Conservation (phyloP, 495 filamentous ascomycete species). For the Lindgomyces ingoldianus region DNA sequence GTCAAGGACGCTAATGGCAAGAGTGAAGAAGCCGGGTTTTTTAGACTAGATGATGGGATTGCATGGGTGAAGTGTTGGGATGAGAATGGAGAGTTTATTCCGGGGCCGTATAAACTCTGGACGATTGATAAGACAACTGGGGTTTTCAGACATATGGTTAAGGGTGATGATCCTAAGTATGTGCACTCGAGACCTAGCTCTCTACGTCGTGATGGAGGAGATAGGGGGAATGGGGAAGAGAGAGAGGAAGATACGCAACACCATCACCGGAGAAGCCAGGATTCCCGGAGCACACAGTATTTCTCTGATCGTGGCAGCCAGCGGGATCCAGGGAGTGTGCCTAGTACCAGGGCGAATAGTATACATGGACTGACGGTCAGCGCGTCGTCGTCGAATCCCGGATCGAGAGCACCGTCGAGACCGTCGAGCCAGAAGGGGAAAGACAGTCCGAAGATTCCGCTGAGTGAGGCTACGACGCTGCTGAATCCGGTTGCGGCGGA, state of each 20-base stretch:
- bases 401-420: too few relatives aligned
- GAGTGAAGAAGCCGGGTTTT: conserved; percentile 28
- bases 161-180: conserved; percentile 38
- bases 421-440: not conserved
- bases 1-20: conserved; percentile 18
- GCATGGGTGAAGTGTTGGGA: conserved; percentile 40
- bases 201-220: too few relatives aligned
- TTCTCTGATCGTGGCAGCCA: conserved; percentile 8
- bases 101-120: conserved; percentile 39
- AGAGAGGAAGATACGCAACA: not conserved
- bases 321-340: conserved; percentile 6
- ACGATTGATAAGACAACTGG: conserved; percentile 24
- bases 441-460: conserved; percentile 16
- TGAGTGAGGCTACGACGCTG: conserved; percentile 17
- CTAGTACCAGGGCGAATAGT: conserved; percentile 15
- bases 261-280: conserved; percentile 8
- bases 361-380: not conserved
- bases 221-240: not conserved
- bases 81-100: conserved; percentile 37
- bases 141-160: conserved; percentile 37
- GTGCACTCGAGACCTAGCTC: conserved; percentile 16
- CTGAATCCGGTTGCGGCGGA: conserved; percentile 12
- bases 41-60: conserved; percentile 40
- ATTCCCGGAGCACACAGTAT: conserved; percentile 25
- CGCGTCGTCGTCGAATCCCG: not conserved